Evolutionary conservation across 805 yeast species (phyloP).

Genomic region (Grigorovia jiainica): DNA sequence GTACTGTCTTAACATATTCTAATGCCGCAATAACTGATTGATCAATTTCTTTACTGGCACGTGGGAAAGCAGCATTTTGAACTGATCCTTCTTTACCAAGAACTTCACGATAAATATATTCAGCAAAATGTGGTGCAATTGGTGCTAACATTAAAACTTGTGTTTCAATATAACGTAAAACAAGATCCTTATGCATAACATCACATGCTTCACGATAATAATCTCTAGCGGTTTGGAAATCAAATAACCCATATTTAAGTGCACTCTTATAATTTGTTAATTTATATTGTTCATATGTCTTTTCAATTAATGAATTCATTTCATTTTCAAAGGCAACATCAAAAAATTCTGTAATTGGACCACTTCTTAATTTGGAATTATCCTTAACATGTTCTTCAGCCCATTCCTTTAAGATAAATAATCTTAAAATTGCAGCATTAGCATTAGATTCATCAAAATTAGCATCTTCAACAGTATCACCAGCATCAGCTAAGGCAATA

Average conservation of each 20-base stretch:
- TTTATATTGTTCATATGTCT: slow-evolving; percentile 60
- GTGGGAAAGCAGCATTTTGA: slow-evolving; percentile 74
- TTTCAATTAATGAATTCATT: slow-evolving; percentile 72
- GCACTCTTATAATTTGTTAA: slow-evolving; percentile 79
- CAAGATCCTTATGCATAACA: slow-evolving; percentile 76
- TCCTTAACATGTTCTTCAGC: slow-evolving; percentile 62
- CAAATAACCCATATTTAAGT: slow-evolving; percentile 83
- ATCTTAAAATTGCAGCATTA: slow-evolving; percentile 91
- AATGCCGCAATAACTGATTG: slow-evolving; percentile 55
- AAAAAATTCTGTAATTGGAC: slow-evolving; percentile 51
- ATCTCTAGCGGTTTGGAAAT: slow-evolving; percentile 91
- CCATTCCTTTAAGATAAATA: slow-evolving; percentile 92
- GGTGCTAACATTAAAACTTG: slow-evolving; percentile 85
- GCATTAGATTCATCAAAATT: slow-evolving; percentile 95
- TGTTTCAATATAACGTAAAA: slow-evolving; percentile 70
- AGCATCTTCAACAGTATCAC: slow-evolving; percentile 95
- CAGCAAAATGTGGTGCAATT: slow-evolving; percentile 92
- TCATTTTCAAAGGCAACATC: slow-evolving; percentile 90
- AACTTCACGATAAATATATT: slow-evolving; percentile 77
- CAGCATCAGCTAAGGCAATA: slow-evolving; percentile 97
- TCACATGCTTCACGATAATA: slow-evolving; percentile 75
- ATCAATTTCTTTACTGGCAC: slow-evolving; percentile 58
- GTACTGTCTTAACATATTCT: slow-evolving; percentile 65
- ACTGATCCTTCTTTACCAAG: slow-evolving; percentile 57
- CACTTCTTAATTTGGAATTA: slow-evolving; percentile 45